Evolutionary conservation across 371 early-diverging fungal genomes (phyloP), one percentile per base, ranked within the genome.

Genomic region (Umbelopsis sp.): DNA sequence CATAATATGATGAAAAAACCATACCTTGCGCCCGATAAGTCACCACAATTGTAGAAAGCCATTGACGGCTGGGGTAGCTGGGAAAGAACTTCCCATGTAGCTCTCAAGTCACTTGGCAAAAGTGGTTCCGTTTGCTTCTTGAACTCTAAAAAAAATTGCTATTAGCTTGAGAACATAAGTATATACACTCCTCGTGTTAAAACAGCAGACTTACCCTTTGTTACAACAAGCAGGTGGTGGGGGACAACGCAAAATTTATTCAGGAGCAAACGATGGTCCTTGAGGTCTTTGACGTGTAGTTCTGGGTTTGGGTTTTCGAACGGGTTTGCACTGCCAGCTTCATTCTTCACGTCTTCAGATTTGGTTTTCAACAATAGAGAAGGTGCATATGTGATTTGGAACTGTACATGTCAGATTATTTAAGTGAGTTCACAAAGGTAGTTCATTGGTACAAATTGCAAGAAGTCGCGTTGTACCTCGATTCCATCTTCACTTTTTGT

Each of bases 171-270:
- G 16, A 6, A 12, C 18, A 11, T 37, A 57, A 18, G 0, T 22
- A 22, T 22, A 24, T 8, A 20, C 14, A 18, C 12, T 35, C 10
- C 20, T 16, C 48, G 16, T 48, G 18, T 1, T 12, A 20, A 24
- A n/a, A 35, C 35, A 35, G 18, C 35, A 18, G 3, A 64, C n/a
- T 44, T 80, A 91, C 92, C 90, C 84, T 92, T 91, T 8, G 94
- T 92, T 0, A 89, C 85, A 38, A 94, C 44, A 18, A 94, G 70
- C 35, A 88, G 67, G 74, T 94, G 94, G 12, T 83, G 75, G 24
- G 89, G 86, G 12, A 88, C 83, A 46, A 92, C 80, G 53, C 90
- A 83, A 72, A 85, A 94, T 74, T 94, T 94, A 84, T 94, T 94
- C 53, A 92, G 76, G 8, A 93, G 68, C 46, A 92, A 63, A 65